Evolutionary conservation across 2,329 filamentous ascomycete species (phyloP), one percentile per base, ranked within the genome.

Genomic region (Neofusicoccum kwambonambiense): DNA sequence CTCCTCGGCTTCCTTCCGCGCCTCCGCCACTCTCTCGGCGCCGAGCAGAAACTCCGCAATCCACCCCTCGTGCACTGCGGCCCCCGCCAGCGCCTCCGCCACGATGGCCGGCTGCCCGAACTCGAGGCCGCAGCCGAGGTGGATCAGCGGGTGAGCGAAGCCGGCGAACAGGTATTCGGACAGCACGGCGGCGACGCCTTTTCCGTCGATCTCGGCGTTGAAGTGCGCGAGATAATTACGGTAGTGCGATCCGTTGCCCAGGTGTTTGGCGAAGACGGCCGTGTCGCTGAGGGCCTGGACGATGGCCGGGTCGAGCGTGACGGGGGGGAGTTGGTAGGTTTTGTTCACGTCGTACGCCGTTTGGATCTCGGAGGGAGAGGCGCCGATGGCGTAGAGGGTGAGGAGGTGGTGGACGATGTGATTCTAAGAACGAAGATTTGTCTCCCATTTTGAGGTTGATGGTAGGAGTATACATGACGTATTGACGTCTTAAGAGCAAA

Each of bases 71-170:
- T 96, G 91, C 1, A 92, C 85, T 7, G 89, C 87, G 1, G 90
- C 83, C 78, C 95, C 89, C 0, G 93, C 91, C 17, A 97, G 85
- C 0, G 82, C 92, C 77, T 94, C 87, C 4, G 92, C 91, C 34
- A 97, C 83, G 66, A 96, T 87, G 42, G 90, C 90, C 2, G 91
- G 91, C 73, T 96, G 92, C 9, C 84, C 75, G 80, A 92, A 96
- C 74, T 96, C 92, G 41, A 97, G 74, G 4, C 90, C 93, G 73
- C 92, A 96, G 56, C 92, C 90, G 19, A 96, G 83, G 73, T 96
- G 92, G 67, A 97, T 93, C 15, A 95, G 79, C 1, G 92, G 92
- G 72, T 96, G 92, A 2, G 93, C 70, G 67, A 94, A 84, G 0
- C 90, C 89, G n/a, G 83, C 84, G 72, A 86, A 92, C 0, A 96